Evolutionary conservation across 345 rosid genomes (phyloP), one percentile per base, ranked within the genome.

Genomic region (Chamaenerion angustifolium): DNA sequence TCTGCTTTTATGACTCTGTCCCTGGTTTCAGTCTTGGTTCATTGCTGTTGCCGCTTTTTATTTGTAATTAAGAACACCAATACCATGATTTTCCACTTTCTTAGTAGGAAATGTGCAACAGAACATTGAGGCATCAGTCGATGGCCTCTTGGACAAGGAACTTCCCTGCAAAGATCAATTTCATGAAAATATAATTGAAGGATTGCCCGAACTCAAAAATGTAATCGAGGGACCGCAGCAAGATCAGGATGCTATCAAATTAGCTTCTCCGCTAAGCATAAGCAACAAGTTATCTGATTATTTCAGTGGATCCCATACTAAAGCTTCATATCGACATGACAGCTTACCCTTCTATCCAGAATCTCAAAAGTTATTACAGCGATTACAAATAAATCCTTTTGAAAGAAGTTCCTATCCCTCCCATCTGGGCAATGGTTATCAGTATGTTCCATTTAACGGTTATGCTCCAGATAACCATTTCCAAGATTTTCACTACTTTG

Each of bases 401-500:
- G 75, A 63, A 61, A 57, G 68, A 64, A 83, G 67, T 16, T 60
- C 51, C 65, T 68, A 61, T 46, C 69, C 75, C 43, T 68, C 62
- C 47, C 74, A 68, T 11, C 19, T 59, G 65, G 81, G 73, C 45
- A 60, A 57, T 56, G 70, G 51, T 43, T 66, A 72, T 68, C 88
- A 70, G 0, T 57, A 58, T 64, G 56, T 58, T 4, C 88, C 72
- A 7, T 58, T 40, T 54, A 71, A 55, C 51, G 60, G 44, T 44
- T 63, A 52, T 47, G 13, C 69, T 44, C 76, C 64, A 51, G 74
- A 75, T 21, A 43, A 62, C 60, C 81, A 61, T 54, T 68, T 66
- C 57, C 85, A 76, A 65, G 82, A 76, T 46, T 72, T 72, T 56
- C 74, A 68, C 52, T 68, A 72, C 64, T 68, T 72, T 59, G 74